Conservation (phyloP, 352 stramenopile genomes). For the Blastocystis sp. region DNA sequence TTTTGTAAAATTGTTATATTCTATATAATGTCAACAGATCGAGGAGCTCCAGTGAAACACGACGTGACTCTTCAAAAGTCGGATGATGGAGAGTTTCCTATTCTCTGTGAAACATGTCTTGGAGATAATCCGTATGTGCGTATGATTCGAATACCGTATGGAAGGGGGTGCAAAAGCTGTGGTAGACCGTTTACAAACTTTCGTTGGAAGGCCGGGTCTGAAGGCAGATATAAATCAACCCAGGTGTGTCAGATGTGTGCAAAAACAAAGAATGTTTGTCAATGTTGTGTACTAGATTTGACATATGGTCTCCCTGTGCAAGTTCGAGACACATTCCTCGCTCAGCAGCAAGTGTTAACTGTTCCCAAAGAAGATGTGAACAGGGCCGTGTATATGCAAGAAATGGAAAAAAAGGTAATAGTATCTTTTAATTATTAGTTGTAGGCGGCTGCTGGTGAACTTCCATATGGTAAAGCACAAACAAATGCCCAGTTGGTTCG, state of each 20-base stretch:
- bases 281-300: constrained; percentile 94
- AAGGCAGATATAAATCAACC: constrained; percentile 92
- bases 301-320: constrained; percentile 80
- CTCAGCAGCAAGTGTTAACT: constrained; percentile 69
- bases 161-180: constrained; percentile 95
- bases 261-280: constrained; percentile 97
- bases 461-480: constrained; percentile 65
- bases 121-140: constrained; percentile 96
- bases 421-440: constrained; percentile 74
- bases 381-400: constrained; percentile 79
- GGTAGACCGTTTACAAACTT: constrained; percentile 92
- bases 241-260: constrained; percentile 91
- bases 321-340: constrained; percentile 63
- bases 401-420: constrained; percentile 80
- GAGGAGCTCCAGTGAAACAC: constrained; percentile 75
- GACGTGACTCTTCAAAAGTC: constrained; percentile 26
- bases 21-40: constrained; percentile 73
- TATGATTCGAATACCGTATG: constrained; percentile 92
- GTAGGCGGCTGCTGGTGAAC: constrained; percentile 58
- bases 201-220: constrained; percentile 90
- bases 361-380: constrained; percentile 79
- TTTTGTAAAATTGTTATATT: too few species aligned
- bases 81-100: constrained; percentile 88
- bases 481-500: constrained; percentile 73
- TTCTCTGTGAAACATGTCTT: constrained; percentile 94